Evolutionary conservation across 768 basidiomycete genomes (phyloP).

Genomic region (Russula olivacea): DNA sequence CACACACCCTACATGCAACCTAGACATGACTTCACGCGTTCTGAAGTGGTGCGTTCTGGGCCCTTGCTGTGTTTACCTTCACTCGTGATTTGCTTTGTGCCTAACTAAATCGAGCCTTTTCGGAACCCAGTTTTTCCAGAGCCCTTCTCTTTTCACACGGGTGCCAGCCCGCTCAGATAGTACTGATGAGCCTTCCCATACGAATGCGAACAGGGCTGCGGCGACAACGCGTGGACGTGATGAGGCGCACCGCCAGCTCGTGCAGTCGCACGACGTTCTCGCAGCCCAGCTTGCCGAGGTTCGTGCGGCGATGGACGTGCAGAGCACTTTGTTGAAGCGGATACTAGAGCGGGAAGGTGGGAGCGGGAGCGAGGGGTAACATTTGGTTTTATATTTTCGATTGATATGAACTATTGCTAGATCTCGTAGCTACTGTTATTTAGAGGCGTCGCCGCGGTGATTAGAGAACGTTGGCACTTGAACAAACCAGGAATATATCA

Average conservation of each 20-base stretch:
- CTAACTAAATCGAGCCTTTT: too few relatives aligned
- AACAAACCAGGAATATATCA: too few relatives aligned
- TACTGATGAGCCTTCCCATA: not conserved
- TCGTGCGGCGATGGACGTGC: conserved; percentile 48
- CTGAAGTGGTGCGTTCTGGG: not conserved
- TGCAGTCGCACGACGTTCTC: conserved; percentile 61
- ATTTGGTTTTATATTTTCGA: not conserved
- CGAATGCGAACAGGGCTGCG: not conserved
- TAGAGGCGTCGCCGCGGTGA: too few relatives aligned
- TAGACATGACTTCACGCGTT: not conserved
- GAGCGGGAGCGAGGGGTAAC: conserved; percentile 12
- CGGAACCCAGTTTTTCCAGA: not conserved
- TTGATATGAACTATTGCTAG: not conserved
- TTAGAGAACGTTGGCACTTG: too few relatives aligned
- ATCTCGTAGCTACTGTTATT: not conserved
- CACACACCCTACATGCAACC: not conserved
- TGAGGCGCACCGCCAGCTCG: conserved; percentile 53
- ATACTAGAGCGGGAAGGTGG: conserved; percentile 25
- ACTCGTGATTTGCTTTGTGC: not conserved
- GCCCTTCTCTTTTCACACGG: conserved; percentile 8
- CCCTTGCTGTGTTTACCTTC: not conserved
- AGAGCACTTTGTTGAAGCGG: conserved; percentile 46
- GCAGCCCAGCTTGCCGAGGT: conserved; percentile 59
- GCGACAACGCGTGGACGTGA: conserved; percentile 33
- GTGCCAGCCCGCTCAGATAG: not conserved